phyloP scores from a whole-genome alignment of 2,329 filamentous ascomycete genomes.

The Ascochyta pisi region DNA sequence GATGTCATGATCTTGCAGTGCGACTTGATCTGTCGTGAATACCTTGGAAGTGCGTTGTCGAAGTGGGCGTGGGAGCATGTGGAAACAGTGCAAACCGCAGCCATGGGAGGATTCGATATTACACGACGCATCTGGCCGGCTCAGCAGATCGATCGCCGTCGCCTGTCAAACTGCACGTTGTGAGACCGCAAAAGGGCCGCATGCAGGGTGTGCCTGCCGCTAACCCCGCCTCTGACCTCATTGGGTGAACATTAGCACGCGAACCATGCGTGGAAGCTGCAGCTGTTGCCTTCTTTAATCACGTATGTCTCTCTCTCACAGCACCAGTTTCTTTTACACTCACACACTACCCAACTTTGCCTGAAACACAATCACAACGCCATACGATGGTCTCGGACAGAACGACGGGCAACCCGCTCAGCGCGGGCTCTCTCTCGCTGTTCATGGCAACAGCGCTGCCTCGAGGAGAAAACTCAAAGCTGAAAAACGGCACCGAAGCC shows the following conservation, averaged over 20 bases:
- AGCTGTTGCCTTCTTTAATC: conserved; percentile 8
- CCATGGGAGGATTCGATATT: conserved; percentile 7
- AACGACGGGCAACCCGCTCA: conserved; percentile 52
- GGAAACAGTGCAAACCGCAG: neutral
- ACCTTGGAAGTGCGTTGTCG: neutral
- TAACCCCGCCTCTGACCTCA: conserved; percentile 34
- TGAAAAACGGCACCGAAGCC: conserved; percentile 79
- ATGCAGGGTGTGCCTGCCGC: conserved; percentile 11
- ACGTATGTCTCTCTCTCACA: neutral
- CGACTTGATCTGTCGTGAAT: neutral
- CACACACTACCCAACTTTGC: neutral
- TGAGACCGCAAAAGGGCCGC: conserved; percentile 1
- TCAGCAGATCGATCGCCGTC: conserved; percentile 10
- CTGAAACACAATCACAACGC: conserved; percentile 4
- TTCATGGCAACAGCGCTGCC: conserved; percentile 56
- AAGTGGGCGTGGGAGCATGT: neutral
- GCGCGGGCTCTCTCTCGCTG: conserved; percentile 51
- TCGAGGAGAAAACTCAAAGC: conserved; percentile 45
- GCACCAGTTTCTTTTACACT: neutral
- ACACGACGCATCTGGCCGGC: neutral
- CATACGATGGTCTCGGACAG: conserved; percentile 36
- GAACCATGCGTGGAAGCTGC: neutral
- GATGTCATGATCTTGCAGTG: conserved; percentile 12
- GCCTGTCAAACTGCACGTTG: conserved; percentile 9
- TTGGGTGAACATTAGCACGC: conserved; percentile 1